Evolutionary conservation across 1,139 yeast genomes (phyloP), one percentile per base, ranked within the genome.

Genomic region (Yamadazyma songkhlaensis): DNA sequence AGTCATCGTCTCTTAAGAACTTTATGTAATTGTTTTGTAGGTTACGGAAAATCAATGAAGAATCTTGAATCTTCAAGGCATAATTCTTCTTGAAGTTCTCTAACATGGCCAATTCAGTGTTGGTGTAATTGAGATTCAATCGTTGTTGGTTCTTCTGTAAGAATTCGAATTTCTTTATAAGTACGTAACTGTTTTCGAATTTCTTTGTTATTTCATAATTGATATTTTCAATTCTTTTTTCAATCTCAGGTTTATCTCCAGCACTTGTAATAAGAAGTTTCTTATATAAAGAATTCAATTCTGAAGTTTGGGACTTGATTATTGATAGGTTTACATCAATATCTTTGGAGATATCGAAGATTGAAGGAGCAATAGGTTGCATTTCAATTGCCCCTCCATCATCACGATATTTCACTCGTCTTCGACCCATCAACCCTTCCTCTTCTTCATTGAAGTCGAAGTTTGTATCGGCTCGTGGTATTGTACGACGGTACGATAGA

Each of bases 21-120:
- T 86, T 84, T 54, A 94, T 80, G 54, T 92, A 94, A 50, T 84
- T 82, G 50, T 90, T 87, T 58, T 92, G 99, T 52, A 90, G 67
- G 52, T 87, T 86, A 38, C 98, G 68, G 61, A 90, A 92, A 36
- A 74, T 72, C 21, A 90, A 76, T 31, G 95, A 83, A 34, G 77
- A 67, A 33, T 80, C 82, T 57, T 92, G 97, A 29, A 94, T 83
- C 55, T 83, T 82, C 29, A 83, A 69, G 3, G 98, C 98, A 59
- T 90, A 79, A 33, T 81, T 81, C 51, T 87, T 84, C 59, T 87
- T 85, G 64, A 87, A 79, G 59, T 90, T 92, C 36, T 78, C 81
- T 41, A 89, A 68, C 70, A 92, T 82, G 34, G 74, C 67, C 29
- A 79, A 53, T 49, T 85, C 94, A 44, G 73, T 72, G 9, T 54